These are phyloP conservation scores for Pyronema omphalodes DNA, from an alignment of 495 filamentous ascomycete genomes.

Conservation along the genomic window DNA sequence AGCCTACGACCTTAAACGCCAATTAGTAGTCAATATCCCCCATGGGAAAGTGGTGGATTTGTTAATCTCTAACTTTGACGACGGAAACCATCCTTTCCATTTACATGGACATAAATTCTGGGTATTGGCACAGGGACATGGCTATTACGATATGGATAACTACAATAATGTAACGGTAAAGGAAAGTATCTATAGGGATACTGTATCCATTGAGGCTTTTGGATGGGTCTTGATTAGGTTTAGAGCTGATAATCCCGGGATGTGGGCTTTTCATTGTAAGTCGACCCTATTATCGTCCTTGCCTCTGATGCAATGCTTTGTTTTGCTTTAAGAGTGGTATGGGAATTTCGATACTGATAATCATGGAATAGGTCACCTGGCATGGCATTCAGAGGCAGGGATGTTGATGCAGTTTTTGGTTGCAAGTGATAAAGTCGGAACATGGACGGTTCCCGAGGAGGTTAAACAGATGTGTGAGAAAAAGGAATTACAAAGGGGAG, in stretches of 20 bases:
- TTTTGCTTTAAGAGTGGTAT: no score
- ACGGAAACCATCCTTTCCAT: slow-evolving; percentile 46
- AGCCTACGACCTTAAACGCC: slow-evolving; percentile 31
- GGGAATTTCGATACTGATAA: background rate
- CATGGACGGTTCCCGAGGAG: slow-evolving; percentile 30
- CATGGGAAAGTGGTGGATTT: slow-evolving; percentile 37
- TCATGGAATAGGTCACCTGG: slow-evolving; percentile 26
- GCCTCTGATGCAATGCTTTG: background rate
- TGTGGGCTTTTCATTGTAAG: slow-evolving; percentile 31
- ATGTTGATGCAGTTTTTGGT: slow-evolving; percentile 42
- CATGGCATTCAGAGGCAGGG: slow-evolving; percentile 41
- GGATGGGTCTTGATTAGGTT: slow-evolving; percentile 30
- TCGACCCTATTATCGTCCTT: background rate
- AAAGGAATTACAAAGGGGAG: slow-evolving; percentile 29
- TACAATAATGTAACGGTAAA: slow-evolving; percentile 1
- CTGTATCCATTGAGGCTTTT: slow-evolving; percentile 27
- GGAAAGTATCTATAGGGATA: slow-evolving; percentile 25
- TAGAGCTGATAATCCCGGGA: slow-evolving; percentile 32
- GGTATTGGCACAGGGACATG: slow-evolving; percentile 36
- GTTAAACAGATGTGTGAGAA: slow-evolving; percentile 28
- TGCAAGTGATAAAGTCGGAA: slow-evolving; percentile 28
- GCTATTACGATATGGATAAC: slow-evolving; percentile 27
- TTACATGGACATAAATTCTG: slow-evolving; percentile 46
- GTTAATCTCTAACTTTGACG: slow-evolving; percentile 45
- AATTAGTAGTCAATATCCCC: slow-evolving; percentile 29